Base-by-base conservation (phyloP, 208 protist genomes). In the Novymonas esmeraldas region DNA sequence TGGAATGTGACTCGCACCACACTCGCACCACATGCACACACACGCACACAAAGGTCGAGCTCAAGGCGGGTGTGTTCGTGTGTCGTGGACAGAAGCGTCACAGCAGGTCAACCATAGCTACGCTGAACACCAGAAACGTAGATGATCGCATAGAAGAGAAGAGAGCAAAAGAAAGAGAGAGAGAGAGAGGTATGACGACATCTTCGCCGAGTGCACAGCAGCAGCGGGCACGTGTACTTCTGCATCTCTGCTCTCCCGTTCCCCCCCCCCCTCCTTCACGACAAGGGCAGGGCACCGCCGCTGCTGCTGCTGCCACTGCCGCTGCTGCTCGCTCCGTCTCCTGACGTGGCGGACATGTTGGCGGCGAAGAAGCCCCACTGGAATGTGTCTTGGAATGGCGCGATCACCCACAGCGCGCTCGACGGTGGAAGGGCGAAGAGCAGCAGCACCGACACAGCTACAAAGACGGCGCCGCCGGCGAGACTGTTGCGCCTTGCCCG, bases 341-440 rank as follows among this genome's bases (percentile, higher is more conserved):
- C 7, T 2, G 50, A 14, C 3, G 29, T 13, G 16, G 31, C 59
- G 7, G 70, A 70, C 46, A 51, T 59, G 34, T 76, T 76, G 0
- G 41, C 54, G 10, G 73, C 73, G 28, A 79, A 79, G 44, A 67
- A 62, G 38, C 73, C 73, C 49, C 57, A 70, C 56, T 79, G 73
- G 39, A 70, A 79, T 0, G 51, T 59, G 31, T 59, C 46, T 34
- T 70, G 64, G 41, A 64, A 70, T 3, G 73, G 73, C 29, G 73
- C 61, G 36, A 79, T 73, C 24, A 79, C 57, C 73, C 73, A 79
- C 24, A 73, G 26, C 13, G 42, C 11, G 33, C 66, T 79, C 9
- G 57, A 39, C 6, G 60, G 45, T 14, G 73, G 73, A 18, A 73
- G 46, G 24, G n/a, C 29, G 4, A 66, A 34, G 6, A 70, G 48